Evolutionary conservation across 2,329 filamentous ascomycete genomes (phyloP).

Genomic region (Trichoderma sp.): DNA sequence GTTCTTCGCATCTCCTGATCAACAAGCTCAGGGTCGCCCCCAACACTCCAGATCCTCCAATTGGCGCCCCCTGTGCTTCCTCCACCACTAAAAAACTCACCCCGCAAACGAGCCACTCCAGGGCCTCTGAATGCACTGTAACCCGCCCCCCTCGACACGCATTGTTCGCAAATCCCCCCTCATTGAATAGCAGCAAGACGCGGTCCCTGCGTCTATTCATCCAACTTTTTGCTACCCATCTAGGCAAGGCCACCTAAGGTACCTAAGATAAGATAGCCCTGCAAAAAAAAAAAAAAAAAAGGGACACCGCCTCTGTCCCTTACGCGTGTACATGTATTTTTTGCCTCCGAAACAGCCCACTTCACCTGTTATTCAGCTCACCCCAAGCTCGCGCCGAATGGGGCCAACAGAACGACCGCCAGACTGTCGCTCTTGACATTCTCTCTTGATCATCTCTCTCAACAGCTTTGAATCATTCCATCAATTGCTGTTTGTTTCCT

Average conservation of each 20-base stretch:
- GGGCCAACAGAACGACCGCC: not conserved
- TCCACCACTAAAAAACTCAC: not conserved
- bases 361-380: not conserved
- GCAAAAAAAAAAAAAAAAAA: not conserved
- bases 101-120: not conserved
- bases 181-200: too few species aligned
- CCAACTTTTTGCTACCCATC: too few species aligned
- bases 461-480: not conserved
- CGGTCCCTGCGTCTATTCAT: too few species aligned
- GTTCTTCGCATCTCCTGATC: too few species aligned
- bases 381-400: not conserved
- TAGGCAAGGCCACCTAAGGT: too few species aligned
- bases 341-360: constrained; percentile 18
- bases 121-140: constrained; percentile 3
- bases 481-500: not conserved
- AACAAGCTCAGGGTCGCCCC: too few species aligned
- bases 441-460: not conserved
- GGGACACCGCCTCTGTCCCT: constrained; percentile 23
- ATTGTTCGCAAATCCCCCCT: not conserved
- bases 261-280: too few species aligned
- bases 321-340: not conserved
- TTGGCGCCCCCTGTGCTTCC: not conserved
- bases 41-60: not conserved
- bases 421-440: not conserved
- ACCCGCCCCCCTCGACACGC: not conserved